These are phyloP conservation scores for Fusarium sp. DNA, from an alignment of 2,329 filamentous ascomycete genomes.

Conservation along the genomic window DNA sequence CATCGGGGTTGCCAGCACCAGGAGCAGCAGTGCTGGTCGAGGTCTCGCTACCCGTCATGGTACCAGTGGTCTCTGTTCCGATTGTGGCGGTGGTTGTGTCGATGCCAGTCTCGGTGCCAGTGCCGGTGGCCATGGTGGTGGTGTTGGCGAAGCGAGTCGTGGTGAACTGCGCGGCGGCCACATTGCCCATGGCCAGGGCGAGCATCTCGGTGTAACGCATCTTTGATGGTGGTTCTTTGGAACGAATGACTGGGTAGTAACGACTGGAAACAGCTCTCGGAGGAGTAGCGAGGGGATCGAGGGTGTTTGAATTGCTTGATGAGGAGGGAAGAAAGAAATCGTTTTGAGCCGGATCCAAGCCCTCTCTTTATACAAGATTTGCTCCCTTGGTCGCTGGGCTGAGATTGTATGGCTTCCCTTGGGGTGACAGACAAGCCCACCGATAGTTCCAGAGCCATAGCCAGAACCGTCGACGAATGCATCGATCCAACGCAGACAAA, in stretches of 20 bases:
- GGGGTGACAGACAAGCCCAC: constrained; percentile 22
- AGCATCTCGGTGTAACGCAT: constrained; percentile 50
- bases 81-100: constrained; percentile 5
- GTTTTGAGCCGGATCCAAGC: constrained; percentile 31
- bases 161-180: constrained; percentile 44
- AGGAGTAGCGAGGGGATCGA: constrained; percentile 48
- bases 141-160: constrained; percentile 24
- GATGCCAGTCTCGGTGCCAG: constrained; percentile 4
- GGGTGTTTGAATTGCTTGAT: constrained; percentile 43
- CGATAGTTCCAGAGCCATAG: constrained; percentile 10
- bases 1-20: constrained; percentile 13
- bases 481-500: constrained; percentile 12
- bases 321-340: constrained; percentile 33
- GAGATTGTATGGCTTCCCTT: constrained; percentile 21
- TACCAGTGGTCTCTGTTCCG: constrained; percentile 10
- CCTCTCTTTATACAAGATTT: constrained; percentile 47
- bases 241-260: constrained; percentile 45
- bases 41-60: not conserved
- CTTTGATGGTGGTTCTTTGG: constrained; percentile 32
- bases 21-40: constrained; percentile 13
- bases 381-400: constrained; percentile 7
- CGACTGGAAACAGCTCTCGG: constrained; percentile 47
- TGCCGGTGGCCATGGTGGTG: constrained; percentile 8
- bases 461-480: constrained; percentile 34
- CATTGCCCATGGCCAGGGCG: constrained; percentile 48